phyloP scores from a whole-genome alignment of 176 grass and related monocot genomes.

The Avena eriantha region DNA sequence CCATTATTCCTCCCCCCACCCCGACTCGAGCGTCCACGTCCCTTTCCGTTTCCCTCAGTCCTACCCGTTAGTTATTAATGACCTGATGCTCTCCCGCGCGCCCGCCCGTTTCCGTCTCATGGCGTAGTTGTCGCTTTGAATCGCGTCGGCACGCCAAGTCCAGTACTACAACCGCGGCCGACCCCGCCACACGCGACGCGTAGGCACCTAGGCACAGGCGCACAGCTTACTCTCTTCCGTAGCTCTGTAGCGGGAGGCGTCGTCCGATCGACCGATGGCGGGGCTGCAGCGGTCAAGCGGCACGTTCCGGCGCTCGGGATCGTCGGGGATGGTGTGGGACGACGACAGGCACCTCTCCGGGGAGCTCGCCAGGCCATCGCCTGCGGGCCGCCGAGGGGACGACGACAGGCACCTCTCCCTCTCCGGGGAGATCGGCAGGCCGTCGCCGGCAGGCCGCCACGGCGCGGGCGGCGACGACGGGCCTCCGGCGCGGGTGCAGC shows the following conservation, averaged over 20 bases:
- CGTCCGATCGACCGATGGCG: conserved; percentile 46
- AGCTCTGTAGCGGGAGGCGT: neutral
- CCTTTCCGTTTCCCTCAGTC: neutral
- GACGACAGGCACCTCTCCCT: conserved; percentile 52
- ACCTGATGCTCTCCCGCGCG: neutral
- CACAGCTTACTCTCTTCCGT: neutral
- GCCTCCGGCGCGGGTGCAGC: conserved; percentile 7
- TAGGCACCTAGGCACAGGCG: neutral
- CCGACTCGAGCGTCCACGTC: neutral
- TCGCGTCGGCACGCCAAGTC: neutral
- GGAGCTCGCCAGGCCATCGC: conserved; percentile 50
- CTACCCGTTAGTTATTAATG: neutral
- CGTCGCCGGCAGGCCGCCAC: neutral
- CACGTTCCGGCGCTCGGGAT: conserved; percentile 90
- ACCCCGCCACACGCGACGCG: neutral
- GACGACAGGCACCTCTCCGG: conserved; percentile 55
- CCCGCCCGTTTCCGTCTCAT: neutral
- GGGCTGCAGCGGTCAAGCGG: conserved; percentile 82
- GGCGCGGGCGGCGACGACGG: neutral
- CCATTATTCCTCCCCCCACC: neutral
- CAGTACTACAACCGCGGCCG: neutral
- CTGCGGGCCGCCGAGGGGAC: conserved; percentile 39
- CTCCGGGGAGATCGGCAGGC: conserved; percentile 53
- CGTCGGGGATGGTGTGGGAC: conserved; percentile 91
- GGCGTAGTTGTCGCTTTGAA: neutral